Evolutionary conservation across 2,329 filamentous ascomycete species (phyloP), one percentile per base, ranked within the genome.

Genomic region (Fusarium sp.): DNA sequence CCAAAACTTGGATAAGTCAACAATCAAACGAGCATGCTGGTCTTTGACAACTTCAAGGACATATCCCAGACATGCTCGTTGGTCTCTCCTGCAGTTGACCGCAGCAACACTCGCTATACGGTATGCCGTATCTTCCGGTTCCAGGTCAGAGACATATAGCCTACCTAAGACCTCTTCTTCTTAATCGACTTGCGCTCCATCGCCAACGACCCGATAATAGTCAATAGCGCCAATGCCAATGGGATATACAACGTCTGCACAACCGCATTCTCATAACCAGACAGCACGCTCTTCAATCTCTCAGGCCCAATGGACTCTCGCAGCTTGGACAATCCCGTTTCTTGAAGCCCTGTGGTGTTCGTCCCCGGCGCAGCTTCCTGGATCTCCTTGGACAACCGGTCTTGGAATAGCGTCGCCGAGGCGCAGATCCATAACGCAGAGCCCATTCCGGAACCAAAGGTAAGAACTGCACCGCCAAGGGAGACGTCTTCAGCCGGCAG

Each of bases 231-330:
- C 8, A 74, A 26, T 1, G 24, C 63, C 42, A 74, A 18, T 0
- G 72, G 72, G 8, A 74, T 74, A 20, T 74, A 74, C 17, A 74
- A 17, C 0, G 72, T 74, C 45, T 74, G 72, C 0, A 74, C 52
- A 5, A 74, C 46, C 0, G 72, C 72, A 28, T 65, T 66, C 24
- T 74, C 72, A 51, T 74, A 74, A 0, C 72, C 72, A 8, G 54
- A 34, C 0, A 74, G 13, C 0, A 74, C 72, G 7, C 38, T 59
- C 26, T 58, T 51, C 33, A 74, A 2, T 6, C 45, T 69, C 0
- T 49, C 66, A 0, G 66, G 22, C 0, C 72, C 72, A 10, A 74
- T 69, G 1, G 46, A 57, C 2, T 72, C 57, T 1, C 72, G 70
- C 14, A 74, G 10, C 1, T 49, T 60, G 0, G 72, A 73, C 3